Evolutionary conservation across 257 asterid species (phyloP).

Genomic region (Penstemon newberryi): DNA sequence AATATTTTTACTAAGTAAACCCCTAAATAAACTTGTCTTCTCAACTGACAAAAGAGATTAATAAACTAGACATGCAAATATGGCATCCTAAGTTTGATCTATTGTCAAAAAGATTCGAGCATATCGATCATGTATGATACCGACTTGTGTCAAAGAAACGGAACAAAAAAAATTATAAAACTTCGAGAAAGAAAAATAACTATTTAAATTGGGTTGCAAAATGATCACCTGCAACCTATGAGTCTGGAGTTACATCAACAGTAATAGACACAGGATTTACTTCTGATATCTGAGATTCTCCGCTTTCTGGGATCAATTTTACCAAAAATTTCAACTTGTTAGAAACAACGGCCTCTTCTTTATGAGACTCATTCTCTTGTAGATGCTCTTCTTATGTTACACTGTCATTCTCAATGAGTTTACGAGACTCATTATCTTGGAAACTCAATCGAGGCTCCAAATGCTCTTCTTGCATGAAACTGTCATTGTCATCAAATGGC

Average conservation of each 20-base stretch:
- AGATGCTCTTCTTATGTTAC: too few species aligned
- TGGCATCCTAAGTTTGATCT: not conserved
- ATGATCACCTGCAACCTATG: constrained; percentile 48
- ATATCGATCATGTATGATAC: not conserved
- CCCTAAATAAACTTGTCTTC: not conserved
- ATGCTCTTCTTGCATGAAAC: constrained; percentile 28
- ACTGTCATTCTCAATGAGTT: constrained; percentile 4
- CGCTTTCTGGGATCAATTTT: constrained; percentile 33
- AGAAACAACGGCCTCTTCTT: not conserved
- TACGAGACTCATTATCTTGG: constrained; percentile 31
- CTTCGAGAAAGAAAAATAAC: not conserved
- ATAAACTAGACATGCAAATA: not conserved
- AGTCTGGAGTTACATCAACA: constrained; percentile 41
- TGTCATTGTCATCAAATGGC: constrained; percentile 24
- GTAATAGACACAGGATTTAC: constrained; percentile 37
- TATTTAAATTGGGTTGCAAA: constrained; percentile 25
- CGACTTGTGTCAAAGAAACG: not conserved
- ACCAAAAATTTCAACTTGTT: constrained; percentile 29
- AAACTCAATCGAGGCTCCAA: constrained; percentile 19
- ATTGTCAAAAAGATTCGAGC: constrained; percentile 16
- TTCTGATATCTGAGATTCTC: constrained; percentile 30
- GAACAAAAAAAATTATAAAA: not conserved
- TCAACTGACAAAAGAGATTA: not conserved
- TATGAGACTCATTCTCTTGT: constrained; percentile 25
- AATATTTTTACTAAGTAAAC: not conserved